phyloP scores from a whole-genome alignment of 768 basidiomycete genomes.

The Lyophyllum decastes region DNA sequence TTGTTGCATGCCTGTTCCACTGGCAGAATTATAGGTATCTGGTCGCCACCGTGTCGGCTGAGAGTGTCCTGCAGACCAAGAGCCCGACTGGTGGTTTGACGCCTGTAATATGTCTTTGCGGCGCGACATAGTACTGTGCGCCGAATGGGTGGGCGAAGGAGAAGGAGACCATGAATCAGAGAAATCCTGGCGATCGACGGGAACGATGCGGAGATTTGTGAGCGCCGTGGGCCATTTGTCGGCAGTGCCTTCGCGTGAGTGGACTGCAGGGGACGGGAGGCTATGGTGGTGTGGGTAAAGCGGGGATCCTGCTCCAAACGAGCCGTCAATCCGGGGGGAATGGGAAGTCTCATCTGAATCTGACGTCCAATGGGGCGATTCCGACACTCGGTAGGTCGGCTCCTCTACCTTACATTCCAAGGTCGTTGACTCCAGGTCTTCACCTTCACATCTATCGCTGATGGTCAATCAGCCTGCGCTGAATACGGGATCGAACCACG shows the following conservation, averaged over 20 bases:
- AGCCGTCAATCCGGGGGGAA: slow-evolving; percentile 34
- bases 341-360: slow-evolving; percentile 27
- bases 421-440: slow-evolving; percentile 38
- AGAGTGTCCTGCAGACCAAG: slow-evolving; percentile 37
- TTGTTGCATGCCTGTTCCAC: slow-evolving; percentile 23
- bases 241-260: slow-evolving; percentile 24
- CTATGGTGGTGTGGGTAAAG: slow-evolving; percentile 31
- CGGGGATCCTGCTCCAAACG: slow-evolving; percentile 31
- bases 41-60: slow-evolving; percentile 42
- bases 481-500: slow-evolving; percentile 22
- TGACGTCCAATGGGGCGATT: slow-evolving; percentile 38
- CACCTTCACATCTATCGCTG: slow-evolving; percentile 21
- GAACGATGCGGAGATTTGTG: slow-evolving; percentile 26
- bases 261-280: slow-evolving; percentile 22
- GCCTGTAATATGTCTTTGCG: slow-evolving; percentile 31
- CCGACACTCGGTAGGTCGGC: slow-evolving; percentile 39
- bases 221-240: slow-evolving; percentile 33
- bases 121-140: slow-evolving; percentile 25
- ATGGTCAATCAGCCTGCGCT: neutral
- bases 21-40: slow-evolving; percentile 26
- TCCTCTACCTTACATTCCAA: slow-evolving; percentile 54
- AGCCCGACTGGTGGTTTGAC: slow-evolving; percentile 26
- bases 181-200: slow-evolving; percentile 23
- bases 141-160: slow-evolving; percentile 25
- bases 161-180: slow-evolving; percentile 25